These are phyloP conservation scores for Auxenochlorella pyrenoidosa DNA, from an alignment of 139 green algal genomes.

Conservation along the genomic window DNA sequence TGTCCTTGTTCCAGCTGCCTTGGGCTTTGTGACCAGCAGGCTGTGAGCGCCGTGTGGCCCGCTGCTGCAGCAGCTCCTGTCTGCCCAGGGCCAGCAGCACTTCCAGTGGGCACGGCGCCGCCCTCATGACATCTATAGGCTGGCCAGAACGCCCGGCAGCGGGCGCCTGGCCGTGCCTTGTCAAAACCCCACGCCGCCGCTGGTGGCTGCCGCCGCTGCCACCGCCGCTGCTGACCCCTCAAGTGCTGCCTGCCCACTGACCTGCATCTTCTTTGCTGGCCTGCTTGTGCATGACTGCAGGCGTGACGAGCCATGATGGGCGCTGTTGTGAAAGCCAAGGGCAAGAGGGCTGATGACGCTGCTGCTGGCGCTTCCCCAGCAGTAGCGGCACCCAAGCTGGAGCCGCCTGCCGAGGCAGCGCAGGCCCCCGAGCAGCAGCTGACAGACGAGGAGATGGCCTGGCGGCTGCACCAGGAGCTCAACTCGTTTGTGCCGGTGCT, in stretches of 20 bases:
- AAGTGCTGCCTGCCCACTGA: background rate
- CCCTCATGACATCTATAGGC: no score
- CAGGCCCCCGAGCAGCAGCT: background rate
- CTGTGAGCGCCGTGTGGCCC: no score
- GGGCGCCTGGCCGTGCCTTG: no score
- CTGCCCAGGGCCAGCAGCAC: no score
- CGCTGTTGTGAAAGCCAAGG: background rate
- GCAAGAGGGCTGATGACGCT: background rate
- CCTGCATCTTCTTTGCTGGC: background rate
- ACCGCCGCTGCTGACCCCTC: background rate
- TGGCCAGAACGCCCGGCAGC: no score
- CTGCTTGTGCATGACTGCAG: background rate
- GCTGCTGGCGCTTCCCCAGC: background rate
- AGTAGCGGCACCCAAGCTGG: background rate
- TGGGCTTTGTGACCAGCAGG: no score
- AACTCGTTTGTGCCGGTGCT: conserved; percentile 40
- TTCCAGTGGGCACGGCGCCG: no score
- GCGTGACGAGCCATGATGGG: background rate
- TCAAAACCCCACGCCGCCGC: background rate
- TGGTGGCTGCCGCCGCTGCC: background rate
- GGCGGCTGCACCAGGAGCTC: conserved; percentile 67
- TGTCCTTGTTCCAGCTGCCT: no score
- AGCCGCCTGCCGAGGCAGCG: background rate
- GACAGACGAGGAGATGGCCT: conserved; percentile 71
- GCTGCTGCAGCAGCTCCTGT: no score